These are phyloP conservation scores for Psilocybe cyanescens DNA, from an alignment of 768 basidiomycete species.

Conservation along the genomic window DNA sequence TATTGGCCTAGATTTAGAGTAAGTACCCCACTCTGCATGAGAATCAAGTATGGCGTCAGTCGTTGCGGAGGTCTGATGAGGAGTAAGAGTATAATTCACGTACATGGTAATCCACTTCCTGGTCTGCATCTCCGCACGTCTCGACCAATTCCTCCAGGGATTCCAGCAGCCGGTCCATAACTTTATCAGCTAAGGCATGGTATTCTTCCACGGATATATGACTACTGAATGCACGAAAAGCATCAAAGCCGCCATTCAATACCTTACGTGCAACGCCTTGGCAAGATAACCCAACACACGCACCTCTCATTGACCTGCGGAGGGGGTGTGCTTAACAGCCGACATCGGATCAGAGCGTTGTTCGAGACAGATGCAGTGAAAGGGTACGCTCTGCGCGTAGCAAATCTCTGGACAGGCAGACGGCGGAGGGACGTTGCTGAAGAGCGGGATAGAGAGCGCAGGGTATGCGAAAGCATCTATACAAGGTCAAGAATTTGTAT, in stretches of 20 bases:
- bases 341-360: constrained; percentile 22
- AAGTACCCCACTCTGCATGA: constrained; percentile 81
- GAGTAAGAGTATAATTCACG: constrained; percentile 23
- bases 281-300: constrained; percentile 4
- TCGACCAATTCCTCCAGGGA: constrained; percentile 77
- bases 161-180: constrained; percentile 80
- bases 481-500: not conserved
- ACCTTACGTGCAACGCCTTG: not conserved
- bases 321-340: constrained; percentile 53
- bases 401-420: constrained; percentile 19
- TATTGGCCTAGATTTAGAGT: constrained; percentile 76
- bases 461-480: constrained; percentile 30
- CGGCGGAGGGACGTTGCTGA: constrained; percentile 22
- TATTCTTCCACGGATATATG: constrained; percentile 66
- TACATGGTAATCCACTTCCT: constrained; percentile 91
- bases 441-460: constrained; percentile 29
- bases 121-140: constrained; percentile 49
- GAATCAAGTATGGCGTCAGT: not conserved
- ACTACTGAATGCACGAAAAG: constrained; percentile 23
- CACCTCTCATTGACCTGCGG: constrained; percentile 64
- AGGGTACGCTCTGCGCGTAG: not conserved
- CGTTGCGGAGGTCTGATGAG: not conserved
- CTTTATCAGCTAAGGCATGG: constrained; percentile 69
- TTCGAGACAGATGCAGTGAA: not conserved
- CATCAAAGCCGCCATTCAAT: not conserved